Evolutionary conservation across 179 eudicot species (phyloP).

Genomic region (Beta lomatogona): DNA sequence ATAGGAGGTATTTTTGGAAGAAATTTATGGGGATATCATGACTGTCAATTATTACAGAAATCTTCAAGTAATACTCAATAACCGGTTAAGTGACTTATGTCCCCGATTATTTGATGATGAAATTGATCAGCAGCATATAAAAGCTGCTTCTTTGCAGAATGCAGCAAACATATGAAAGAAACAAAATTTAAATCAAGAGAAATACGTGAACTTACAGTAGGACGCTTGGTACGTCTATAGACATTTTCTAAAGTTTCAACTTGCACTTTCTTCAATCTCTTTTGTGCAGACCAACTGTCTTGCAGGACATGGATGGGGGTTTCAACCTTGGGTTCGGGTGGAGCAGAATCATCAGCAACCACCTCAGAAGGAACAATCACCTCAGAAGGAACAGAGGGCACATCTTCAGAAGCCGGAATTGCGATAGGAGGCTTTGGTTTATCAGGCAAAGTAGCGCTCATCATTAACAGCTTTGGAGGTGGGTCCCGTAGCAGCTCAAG

Average conservation of each 20-base stretch:
- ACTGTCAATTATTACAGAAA: background rate
- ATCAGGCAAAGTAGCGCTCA: constrained; percentile 87
- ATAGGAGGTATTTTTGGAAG: background rate
- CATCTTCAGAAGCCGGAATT: constrained; percentile 36
- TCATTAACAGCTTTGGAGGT: constrained; percentile 78
- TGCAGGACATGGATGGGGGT: constrained; percentile 80
- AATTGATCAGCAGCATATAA: constrained; percentile 4
- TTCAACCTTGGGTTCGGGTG: constrained; percentile 46
- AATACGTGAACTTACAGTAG: constrained; percentile 67
- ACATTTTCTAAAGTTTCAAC: constrained; percentile 83
- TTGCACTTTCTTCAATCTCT: constrained; percentile 87
- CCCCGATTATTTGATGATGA: background rate
- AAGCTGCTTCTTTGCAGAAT: constrained; percentile 10
- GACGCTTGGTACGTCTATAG: constrained; percentile 77
- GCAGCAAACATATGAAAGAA: constrained; percentile 1
- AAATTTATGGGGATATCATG: background rate
- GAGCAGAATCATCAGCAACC: constrained; percentile 15
- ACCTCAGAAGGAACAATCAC: constrained; percentile 31
- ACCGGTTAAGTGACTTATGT: background rate
- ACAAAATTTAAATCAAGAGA: background rate
- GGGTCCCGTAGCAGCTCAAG: constrained; percentile 87
- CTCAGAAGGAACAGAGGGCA: constrained; percentile 41
- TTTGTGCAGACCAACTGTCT: constrained; percentile 78
- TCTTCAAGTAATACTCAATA: too few species aligned
- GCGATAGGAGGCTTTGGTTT: constrained; percentile 41